phyloP scores from a whole-genome alignment of 371 early-diverging fungal species.

The Mucor circinelloides region DNA sequence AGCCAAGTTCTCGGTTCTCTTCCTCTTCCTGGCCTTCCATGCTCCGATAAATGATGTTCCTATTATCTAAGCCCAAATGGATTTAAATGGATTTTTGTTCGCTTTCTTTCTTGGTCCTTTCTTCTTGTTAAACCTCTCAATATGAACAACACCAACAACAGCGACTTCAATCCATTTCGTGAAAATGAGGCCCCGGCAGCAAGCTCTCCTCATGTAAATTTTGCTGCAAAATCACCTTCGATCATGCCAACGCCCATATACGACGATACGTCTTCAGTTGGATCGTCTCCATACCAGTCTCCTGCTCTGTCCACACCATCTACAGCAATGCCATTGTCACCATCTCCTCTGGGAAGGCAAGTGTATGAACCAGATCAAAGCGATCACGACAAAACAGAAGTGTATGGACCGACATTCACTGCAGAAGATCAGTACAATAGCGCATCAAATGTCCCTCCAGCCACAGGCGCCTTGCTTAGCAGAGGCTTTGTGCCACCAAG shows the following conservation, averaged over 20 bases:
- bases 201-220: constrained; percentile 17
- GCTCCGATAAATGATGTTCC: neutral
- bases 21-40: neutral
- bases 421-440: constrained; percentile 9
- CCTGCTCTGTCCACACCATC: neutral
- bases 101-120: neutral
- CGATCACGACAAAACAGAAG: neutral
- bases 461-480: neutral
- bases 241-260: constrained; percentile 27
- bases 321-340: neutral
- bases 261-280: constrained; percentile 13
- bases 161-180: constrained; percentile 2
- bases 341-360: constrained; percentile 1
- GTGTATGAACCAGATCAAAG: neutral
- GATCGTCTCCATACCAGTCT: constrained; percentile 2
- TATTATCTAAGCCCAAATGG: neutral
- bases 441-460: neutral
- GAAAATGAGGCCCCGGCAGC: neutral
- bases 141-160: neutral
- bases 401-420: constrained; percentile 13
- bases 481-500: constrained; percentile 14
- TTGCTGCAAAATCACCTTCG: constrained; percentile 24
- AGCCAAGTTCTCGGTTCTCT: neutral
- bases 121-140: neutral
- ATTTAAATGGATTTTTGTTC: neutral